Conservation (phyloP, 176 grass and related monocot species). For the Bromus sterilis region DNA sequence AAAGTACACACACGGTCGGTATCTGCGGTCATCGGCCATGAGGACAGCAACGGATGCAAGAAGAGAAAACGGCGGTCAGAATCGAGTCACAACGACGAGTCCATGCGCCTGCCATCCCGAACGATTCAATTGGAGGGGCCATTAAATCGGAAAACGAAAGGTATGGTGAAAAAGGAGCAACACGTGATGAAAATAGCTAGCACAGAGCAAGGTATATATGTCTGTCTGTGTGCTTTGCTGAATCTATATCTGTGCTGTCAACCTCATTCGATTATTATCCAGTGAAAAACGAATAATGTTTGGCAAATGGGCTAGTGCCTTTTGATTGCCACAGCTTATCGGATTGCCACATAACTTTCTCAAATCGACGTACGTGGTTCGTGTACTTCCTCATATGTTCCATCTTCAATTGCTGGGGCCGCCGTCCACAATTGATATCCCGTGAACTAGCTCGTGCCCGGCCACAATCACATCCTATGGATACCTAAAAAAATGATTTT, state of each 20-base stretch:
- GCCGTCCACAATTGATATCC: background rate
- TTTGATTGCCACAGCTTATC: background rate
- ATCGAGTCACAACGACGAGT: background rate
- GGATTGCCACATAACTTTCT: background rate
- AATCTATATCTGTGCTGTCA: background rate
- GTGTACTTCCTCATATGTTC: background rate
- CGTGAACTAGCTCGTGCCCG: background rate
- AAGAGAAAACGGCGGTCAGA: constrained; percentile 1
- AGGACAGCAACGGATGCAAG: background rate
- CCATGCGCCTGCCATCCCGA: background rate
- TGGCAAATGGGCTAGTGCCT: background rate
- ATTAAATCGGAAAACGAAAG: background rate
- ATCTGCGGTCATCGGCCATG: background rate
- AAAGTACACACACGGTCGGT: background rate
- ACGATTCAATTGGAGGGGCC: background rate
- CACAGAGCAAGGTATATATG: background rate
- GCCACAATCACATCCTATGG: no score
- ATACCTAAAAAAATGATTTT: no score
- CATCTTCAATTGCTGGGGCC: background rate
- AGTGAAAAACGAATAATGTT: background rate
- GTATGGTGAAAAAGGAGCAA: background rate
- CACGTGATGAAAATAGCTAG: background rate
- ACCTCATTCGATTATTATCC: background rate
- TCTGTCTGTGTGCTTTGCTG: background rate
- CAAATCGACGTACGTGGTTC: background rate